Evolutionary conservation across 192 early-diverging fungal species (phyloP), one percentile per base, ranked within the genome.

Genomic region (Podila verticillata): DNA sequence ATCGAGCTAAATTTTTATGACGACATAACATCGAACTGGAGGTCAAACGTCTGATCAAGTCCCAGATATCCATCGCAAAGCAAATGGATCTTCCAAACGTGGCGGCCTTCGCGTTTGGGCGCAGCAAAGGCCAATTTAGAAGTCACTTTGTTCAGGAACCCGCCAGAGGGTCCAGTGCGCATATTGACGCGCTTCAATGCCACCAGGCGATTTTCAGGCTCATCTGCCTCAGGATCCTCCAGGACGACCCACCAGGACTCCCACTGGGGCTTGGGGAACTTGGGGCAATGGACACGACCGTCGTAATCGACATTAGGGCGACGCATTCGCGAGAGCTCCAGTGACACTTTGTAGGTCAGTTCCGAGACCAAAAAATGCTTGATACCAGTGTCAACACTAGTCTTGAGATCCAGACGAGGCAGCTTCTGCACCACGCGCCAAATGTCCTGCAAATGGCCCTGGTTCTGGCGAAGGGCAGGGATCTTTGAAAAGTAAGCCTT

Each of bases 241-340:
- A 98, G 81, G 9, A 97, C 86, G 5, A 95, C 68, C 94, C 94
- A 99, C 95, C 96, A 99, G 0, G 94, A 92, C 73, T 99, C 97
- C 78, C 92, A 93, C 77, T 98, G 96, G 8, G 89, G 84, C 73
- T 98, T 98, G 20, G 96, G 93, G 73, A 98, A 99, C 65, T 86
- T 77, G 22, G 96, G 95, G 22, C 94, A 87, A 67, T 93, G 85
- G n/a, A 96, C 90, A 22, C 89, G 89, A 3, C 90, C 90, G 26
- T 79, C 60, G 73, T 89, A 77, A 0, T 34, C 49, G 13, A 79
- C 61, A 26, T 57, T 24, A 8, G 64, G 68, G 34, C 48, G 48
- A 26, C 48, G 12, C 64, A 72, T 47, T 39, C 66, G 57, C 61
- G 62, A 54, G 44, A 74, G 44, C 31, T 72, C 73, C 64, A 80